phyloP scores from a whole-genome alignment of 2,329 filamentous ascomycete genomes.

The Cordyceps fumosorosea region DNA sequence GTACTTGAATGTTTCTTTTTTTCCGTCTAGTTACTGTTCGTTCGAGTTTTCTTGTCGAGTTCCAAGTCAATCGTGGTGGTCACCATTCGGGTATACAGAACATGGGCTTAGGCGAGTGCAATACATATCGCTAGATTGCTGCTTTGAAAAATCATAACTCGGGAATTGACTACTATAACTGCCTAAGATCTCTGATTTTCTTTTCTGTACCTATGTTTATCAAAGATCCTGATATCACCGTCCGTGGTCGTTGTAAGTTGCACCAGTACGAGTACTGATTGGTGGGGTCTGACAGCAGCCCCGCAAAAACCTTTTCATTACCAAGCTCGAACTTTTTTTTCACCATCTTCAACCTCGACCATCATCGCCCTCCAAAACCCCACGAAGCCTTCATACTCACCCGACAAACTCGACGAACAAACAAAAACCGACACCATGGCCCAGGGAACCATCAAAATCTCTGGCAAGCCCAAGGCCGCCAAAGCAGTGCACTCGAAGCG shows the following conservation, averaged over 20 bases:
- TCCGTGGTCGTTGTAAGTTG: not conserved
- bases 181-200: no score
- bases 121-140: not conserved
- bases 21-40: not conserved
- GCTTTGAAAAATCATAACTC: not conserved
- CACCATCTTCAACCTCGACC: not conserved
- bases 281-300: not conserved
- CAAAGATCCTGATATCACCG: no score
- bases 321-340: not conserved
- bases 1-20: not conserved
- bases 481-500: constrained; percentile 36
- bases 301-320: not conserved
- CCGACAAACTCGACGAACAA: not conserved
- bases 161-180: no score
- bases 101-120: not conserved
- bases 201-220: no score
- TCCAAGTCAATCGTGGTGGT: not conserved
- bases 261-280: not conserved
- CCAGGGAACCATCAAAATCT: constrained; percentile 47
- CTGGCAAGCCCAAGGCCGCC: constrained; percentile 32
- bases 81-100: not conserved
- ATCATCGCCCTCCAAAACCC: not conserved
- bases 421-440: constrained; percentile 30
- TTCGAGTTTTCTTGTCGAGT: not conserved
- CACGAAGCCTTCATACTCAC: not conserved